Percentiles rank a stretch among this genome's conserved stretches.
Evolutionary conservation across 2,329 filamentous ascomycete species (phyloP).

Genomic region (Botrytis squamosa): DNA sequence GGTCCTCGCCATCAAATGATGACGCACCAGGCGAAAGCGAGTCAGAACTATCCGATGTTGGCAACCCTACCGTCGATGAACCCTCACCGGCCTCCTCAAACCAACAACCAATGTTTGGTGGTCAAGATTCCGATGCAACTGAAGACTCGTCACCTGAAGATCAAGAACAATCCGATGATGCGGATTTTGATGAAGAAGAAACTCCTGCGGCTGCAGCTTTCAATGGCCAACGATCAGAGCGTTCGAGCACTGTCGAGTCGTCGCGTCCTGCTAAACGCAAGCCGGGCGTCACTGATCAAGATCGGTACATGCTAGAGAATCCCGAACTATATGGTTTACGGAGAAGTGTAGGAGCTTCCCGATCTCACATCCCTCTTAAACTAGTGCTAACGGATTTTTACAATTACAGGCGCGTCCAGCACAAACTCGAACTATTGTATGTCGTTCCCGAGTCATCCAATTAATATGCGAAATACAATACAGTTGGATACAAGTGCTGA

Average conservation of each 20-base stretch:
- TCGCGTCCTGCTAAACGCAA: conserved; percentile 72
- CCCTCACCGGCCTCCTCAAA: conserved; percentile 48
- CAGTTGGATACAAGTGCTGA: conserved; percentile 26
- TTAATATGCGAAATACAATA: background rate
- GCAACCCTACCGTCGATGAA: conserved; percentile 54
- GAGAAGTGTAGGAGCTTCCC: conserved; percentile 69
- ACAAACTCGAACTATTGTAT: conserved; percentile 55
- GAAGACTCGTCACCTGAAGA: conserved; percentile 37
- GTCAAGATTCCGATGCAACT: conserved; percentile 35
- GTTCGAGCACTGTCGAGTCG: conserved; percentile 69
- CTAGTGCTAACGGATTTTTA: conserved; percentile 27
- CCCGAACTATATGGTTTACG: conserved; percentile 93
- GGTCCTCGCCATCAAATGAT: conserved; percentile 42
- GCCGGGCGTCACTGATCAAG: conserved; percentile 65
- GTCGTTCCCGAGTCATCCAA: conserved; percentile 33
- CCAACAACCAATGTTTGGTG: conserved; percentile 38
- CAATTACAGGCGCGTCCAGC: conserved; percentile 51
- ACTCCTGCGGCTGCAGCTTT: conserved; percentile 52
- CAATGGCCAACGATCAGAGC: conserved; percentile 49
- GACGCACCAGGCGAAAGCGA: conserved; percentile 60
- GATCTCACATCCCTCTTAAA: background rate
- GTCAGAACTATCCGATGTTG: conserved; percentile 73
- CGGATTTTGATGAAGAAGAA: conserved; percentile 73
- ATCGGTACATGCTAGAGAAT: conserved; percentile 78
- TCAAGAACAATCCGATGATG: conserved; percentile 62